Conservation (phyloP, 805 yeast species). For the Candida nitratophila region DNA sequence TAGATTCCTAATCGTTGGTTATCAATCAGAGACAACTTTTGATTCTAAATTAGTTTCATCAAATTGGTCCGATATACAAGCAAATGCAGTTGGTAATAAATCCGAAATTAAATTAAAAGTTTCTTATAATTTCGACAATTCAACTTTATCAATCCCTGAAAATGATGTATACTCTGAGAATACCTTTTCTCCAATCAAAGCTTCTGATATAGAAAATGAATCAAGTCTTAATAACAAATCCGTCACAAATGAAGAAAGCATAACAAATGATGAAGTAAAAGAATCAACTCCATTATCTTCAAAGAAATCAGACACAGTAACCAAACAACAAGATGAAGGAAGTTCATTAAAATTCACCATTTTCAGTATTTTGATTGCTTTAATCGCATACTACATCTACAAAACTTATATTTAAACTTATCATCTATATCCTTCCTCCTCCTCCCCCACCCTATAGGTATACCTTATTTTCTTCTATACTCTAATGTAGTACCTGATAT, state of each 20-base stretch:
- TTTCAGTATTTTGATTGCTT: neutral
- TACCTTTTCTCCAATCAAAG: too few species aligned
- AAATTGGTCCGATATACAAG: conserved; percentile 66
- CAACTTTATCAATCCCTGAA: neutral
- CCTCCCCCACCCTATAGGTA: too few species aligned
- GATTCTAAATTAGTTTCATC: conserved; percentile 54
- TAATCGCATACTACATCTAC: neutral
- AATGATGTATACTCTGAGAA: neutral
- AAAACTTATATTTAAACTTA: neutral
- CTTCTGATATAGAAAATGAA: too few species aligned
- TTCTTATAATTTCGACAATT: conserved; percentile 19
- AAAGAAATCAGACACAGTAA: neutral
- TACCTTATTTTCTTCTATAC: neutral
- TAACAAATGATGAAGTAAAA: neutral
- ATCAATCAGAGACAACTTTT: conserved; percentile 61
- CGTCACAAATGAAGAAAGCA: neutral
- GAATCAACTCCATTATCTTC: neutral
- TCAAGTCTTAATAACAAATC: neutral
- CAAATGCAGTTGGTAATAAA: conserved; percentile 33
- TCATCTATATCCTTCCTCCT: neutral
- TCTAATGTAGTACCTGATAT: neutral
- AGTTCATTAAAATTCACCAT: neutral
- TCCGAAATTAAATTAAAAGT: conserved; percentile 26
- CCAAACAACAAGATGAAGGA: neutral
- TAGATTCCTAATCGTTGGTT: conserved; percentile 83